Evolutionary conservation across 768 basidiomycete genomes (phyloP), one percentile per base, ranked within the genome.

Genomic region (Podaxis sp.): DNA sequence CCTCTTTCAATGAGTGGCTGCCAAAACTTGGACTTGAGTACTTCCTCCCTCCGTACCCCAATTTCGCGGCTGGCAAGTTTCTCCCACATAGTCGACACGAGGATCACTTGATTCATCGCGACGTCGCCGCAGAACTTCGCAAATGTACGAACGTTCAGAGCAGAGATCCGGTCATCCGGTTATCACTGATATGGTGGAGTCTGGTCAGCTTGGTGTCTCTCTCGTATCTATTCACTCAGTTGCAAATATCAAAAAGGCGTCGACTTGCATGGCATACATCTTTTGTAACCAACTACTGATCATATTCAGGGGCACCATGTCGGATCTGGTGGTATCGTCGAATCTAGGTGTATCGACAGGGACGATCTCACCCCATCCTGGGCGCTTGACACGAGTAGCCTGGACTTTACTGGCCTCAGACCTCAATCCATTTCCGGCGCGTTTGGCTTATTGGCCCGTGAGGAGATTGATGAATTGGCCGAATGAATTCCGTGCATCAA

Each of bases 41-140:
- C 21, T 2, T 55, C 36, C 52, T 73, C 74, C 13, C 76, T 69
- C 46, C 42, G 40, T 25, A 62, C 46, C 3, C 72, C 75, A 3
- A 66, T 61, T 0, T 28, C 44, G 3, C n/a, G 36, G 0, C 64
- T 65, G 14, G 74, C 64, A 23, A 23, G 23, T 38, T 67, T 67
- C 61, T 72, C 72, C 77, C 76, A 78, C 72, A 74, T 76, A 16
- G 77, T 76, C 1, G 76, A 75, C 11, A 68, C 71, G 11, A 79
- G 61, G 13, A 72, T 59, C 4, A 79, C 72, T 10, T 71, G 71
- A 0, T 62, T 61, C n/a, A 73, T 68, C 23, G 67, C 68, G 11
- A 54, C 56, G 36, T 67, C 63, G 5, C 70, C 67, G 53, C 63
- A 75, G 50, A 61, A 66, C 52, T 59, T 57, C 16, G 57, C 72